Percentiles rank a stretch among this genome's conserved stretches.
Evolutionary conservation across 352 stramenopile genomes (phyloP).

Genomic region (Halophytophthora polymorphica): DNA sequence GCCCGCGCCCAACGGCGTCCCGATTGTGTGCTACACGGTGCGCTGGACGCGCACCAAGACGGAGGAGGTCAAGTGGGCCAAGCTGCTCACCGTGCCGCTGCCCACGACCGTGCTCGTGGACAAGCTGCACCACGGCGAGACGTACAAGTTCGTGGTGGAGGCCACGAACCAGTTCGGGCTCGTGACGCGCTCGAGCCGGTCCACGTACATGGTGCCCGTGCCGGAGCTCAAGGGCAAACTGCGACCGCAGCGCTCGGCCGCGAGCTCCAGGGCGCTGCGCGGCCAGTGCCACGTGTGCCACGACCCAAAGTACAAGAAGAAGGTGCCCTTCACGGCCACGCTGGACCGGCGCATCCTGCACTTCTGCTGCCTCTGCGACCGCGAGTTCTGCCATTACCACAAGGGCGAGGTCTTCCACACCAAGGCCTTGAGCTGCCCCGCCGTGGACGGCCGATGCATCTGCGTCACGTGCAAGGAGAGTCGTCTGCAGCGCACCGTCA

Average conservation of each 20-base stretch:
- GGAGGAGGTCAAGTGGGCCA: constrained; percentile 76
- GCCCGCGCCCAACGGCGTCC: constrained; percentile 67
- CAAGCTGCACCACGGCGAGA: constrained; percentile 72
- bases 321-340: constrained; percentile 56
- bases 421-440: constrained; percentile 74
- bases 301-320: constrained; percentile 60
- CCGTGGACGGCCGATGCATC: constrained; percentile 74
- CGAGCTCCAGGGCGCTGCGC: constrained; percentile 33
- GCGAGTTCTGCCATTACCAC: constrained; percentile 83
- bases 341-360: constrained; percentile 74
- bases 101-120: constrained; percentile 57
- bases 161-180: constrained; percentile 80
- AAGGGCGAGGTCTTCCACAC: constrained; percentile 76
- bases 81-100: constrained; percentile 63
- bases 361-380: constrained; percentile 78
- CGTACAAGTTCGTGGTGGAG: constrained; percentile 84
- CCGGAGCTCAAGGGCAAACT: constrained; percentile 71
- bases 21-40: constrained; percentile 83
- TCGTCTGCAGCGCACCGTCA: constrained; percentile 50
- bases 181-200: constrained; percentile 69
- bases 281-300: constrained; percentile 79
- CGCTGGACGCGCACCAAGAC: constrained; percentile 77
- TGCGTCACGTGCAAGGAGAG: constrained; percentile 70
- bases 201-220: constrained; percentile 83
- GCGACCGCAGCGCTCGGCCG: constrained; percentile 29